Evolutionary conservation across 1,284 basidiomycete genomes (phyloP).

Genomic region (Rhodotorula sp.): DNA sequence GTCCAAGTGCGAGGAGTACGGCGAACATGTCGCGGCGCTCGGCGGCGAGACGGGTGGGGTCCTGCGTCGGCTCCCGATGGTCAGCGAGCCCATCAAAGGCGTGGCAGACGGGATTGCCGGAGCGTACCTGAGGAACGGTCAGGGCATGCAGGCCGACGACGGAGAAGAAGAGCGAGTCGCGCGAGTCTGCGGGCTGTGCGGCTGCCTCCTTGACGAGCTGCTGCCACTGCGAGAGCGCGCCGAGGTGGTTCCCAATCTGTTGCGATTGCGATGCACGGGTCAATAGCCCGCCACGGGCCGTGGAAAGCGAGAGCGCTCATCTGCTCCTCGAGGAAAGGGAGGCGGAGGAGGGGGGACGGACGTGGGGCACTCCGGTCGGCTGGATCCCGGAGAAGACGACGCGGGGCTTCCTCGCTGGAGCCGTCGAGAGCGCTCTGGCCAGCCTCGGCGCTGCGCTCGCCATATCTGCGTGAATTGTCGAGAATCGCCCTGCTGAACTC

Average conservation of each 20-base stretch:
- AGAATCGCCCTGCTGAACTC: neutral
- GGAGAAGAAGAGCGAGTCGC: constrained; percentile 74
- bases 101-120: no score
- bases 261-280: neutral
- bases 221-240: constrained; percentile 81
- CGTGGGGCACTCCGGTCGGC: constrained; percentile 82
- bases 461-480: neutral
- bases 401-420: constrained; percentile 10
- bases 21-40: constrained; percentile 80
- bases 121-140: constrained; percentile 64
- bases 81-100: neutral
- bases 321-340: no score
- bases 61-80: constrained; percentile 51
- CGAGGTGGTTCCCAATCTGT: constrained; percentile 90
- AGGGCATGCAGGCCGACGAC: constrained; percentile 91
- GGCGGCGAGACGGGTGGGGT: constrained; percentile 63
- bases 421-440: neutral
- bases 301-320: neutral
- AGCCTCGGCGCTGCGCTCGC: neutral
- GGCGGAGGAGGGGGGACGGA: constrained; percentile 47
- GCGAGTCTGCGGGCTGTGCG: constrained; percentile 62
- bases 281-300: neutral
- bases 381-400: constrained; percentile 79
- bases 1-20: constrained; percentile 77
- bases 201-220: constrained; percentile 59